Conservation (phyloP, 2,329 filamentous ascomycete species). For the Fusarium neocosmosporiellum region DNA sequence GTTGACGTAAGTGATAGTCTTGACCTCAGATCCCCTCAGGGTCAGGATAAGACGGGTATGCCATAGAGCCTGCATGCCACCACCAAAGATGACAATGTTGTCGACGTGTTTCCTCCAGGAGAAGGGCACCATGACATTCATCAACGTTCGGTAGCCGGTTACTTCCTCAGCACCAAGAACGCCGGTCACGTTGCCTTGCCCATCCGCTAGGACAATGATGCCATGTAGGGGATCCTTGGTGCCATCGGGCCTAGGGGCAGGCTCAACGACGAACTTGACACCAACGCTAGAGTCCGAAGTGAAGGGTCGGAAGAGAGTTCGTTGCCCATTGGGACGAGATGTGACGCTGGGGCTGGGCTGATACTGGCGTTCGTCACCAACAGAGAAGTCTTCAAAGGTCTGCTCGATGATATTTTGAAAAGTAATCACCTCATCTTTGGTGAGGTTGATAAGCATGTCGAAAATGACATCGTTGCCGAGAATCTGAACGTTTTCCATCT, state of each 20-base stretch:
- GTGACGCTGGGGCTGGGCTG: not conserved
- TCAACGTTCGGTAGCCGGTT: not conserved
- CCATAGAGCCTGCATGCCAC: not conserved
- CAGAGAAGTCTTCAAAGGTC: not conserved
- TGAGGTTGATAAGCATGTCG: not conserved
- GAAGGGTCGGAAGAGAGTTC: not conserved
- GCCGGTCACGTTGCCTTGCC: not conserved
- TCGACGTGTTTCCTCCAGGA: not conserved
- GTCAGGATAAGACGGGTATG: not conserved
- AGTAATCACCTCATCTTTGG: not conserved
- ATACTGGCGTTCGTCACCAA: not conserved
- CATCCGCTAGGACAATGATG: not conserved
- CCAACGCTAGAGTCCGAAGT: not conserved
- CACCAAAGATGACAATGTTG: slow-evolving; percentile 5
- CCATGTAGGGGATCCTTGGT: not conserved
- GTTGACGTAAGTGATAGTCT: not conserved
- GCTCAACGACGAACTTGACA: not conserved
- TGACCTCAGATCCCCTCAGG: not conserved
- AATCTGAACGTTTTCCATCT: not conserved
- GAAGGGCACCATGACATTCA: slow-evolving; percentile 5
- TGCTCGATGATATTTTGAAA: not conserved
- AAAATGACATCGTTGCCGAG: not conserved
- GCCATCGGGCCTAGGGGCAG: not conserved
- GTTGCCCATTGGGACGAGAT: not conserved
- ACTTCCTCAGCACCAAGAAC: not conserved